Evolutionary conservation across 23 red algal species (phyloP).

Genomic region (Gracilaria domingensis): DNA sequence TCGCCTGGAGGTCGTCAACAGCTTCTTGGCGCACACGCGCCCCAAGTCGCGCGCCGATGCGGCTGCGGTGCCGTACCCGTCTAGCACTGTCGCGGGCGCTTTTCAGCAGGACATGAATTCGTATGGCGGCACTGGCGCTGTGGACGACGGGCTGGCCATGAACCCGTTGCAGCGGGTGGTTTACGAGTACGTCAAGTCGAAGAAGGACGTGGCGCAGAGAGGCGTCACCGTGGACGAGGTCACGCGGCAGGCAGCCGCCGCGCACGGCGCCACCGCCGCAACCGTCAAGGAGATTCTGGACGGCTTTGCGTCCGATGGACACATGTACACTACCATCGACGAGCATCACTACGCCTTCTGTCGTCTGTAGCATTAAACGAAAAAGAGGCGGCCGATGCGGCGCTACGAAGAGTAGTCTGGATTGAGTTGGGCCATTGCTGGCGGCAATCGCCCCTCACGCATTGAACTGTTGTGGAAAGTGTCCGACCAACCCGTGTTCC

Average conservation of each 20-base stretch:
- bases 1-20: conserved; percentile 33
- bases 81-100: too few species aligned
- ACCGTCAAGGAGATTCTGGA: conserved; percentile 54
- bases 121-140: background rate
- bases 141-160: conserved; percentile 19
- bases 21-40: conserved; percentile 44
- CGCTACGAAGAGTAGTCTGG: conserved; percentile 58
- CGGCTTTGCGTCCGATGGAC: conserved; percentile 48
- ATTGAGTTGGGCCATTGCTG: conserved; percentile 32
- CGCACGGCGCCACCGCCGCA: background rate
- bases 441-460: background rate
- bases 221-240: conserved; percentile 59
- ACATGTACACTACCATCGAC: conserved; percentile 67
- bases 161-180: conserved; percentile 32
- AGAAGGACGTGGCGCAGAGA: background rate
- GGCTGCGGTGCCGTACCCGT: too few species aligned
- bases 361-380: background rate
- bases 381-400: conserved; percentile 7
- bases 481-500: conserved; percentile 49
- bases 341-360: conserved; percentile 69
- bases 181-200: conserved; percentile 47
- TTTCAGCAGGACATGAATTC: too few species aligned
- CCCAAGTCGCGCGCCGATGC: background rate
- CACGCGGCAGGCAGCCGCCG: background rate
- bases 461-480: conserved; percentile 51